Evolutionary conservation across 176 grass and related monocot species (phyloP).

Genomic region (Zea luxurians): DNA sequence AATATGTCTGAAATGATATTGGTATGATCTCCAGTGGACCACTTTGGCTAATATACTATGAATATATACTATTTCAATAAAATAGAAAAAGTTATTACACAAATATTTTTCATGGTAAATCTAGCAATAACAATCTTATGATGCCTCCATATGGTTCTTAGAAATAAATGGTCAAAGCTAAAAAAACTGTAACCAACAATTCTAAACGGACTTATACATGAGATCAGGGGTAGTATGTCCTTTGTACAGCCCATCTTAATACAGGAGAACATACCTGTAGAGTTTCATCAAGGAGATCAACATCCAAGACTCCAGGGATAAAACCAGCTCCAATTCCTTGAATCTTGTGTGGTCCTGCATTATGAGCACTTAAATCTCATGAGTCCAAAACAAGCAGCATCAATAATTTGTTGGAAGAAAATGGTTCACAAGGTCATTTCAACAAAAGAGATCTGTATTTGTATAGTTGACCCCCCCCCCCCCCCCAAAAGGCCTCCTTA

Average conservation of each 20-base stretch:
- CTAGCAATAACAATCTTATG: background rate
- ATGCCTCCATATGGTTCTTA: background rate
- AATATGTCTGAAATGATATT: background rate
- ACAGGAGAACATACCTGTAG: constrained; percentile 49
- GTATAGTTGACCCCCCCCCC: background rate
- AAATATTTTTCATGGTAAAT: background rate
- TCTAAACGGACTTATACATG: background rate
- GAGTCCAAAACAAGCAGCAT: constrained; percentile 32
- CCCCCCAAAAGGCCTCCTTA: background rate
- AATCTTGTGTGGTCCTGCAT: constrained; percentile 87
- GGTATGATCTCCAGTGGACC: background rate
- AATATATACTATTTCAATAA: background rate
- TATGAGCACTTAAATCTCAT: background rate
- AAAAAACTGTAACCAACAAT: background rate
- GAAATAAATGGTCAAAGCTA: background rate
- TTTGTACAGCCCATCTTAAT: constrained; percentile 5
- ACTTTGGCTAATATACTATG: constrained; percentile 4
- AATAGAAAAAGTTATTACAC: background rate
- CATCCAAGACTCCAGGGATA: constrained; percentile 76
- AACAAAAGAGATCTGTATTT: constrained; percentile 21
- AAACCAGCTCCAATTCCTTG: constrained; percentile 94
- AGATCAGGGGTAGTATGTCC: background rate
- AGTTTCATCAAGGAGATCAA: constrained; percentile 70
- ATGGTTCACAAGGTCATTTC: constrained; percentile 30
- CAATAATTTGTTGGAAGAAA: constrained; percentile 12